These are phyloP conservation scores for Gamsiella multidivaricata DNA, from an alignment of 192 early-diverging fungal genomes.

Conservation along the genomic window DNA sequence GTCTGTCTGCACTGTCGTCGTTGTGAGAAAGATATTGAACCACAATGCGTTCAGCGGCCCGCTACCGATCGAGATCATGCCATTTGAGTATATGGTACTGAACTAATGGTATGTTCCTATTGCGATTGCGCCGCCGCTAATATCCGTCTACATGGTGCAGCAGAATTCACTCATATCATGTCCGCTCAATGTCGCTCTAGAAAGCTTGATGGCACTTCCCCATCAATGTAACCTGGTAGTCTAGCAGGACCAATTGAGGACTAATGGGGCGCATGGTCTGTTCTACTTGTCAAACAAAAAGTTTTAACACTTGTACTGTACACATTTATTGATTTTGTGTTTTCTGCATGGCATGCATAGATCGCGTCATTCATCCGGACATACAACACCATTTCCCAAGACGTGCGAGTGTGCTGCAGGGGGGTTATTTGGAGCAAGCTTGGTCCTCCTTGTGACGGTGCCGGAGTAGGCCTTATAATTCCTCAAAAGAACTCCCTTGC, in stretches of 20 bases:
- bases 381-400: slow-evolving; percentile 8
- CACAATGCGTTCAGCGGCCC: slow-evolving; percentile 32
- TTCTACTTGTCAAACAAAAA: no score
- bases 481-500: no score
- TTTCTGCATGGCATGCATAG: slow-evolving; percentile 3
- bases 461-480: not conserved
- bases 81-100: slow-evolving; percentile 29
- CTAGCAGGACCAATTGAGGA: no score
- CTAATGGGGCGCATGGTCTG: no score
- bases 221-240: slow-evolving; percentile 46
- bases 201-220: slow-evolving; percentile 17
- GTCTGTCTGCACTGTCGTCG: no score
- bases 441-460: not conserved
- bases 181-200: slow-evolving; percentile 23
- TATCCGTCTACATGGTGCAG: slow-evolving; percentile 32
- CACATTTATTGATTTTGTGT: not conserved
- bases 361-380: slow-evolving; percentile 39
- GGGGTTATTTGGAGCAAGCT: not conserved
- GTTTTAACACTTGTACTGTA: not conserved
- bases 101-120: slow-evolving; percentile 36
- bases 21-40: slow-evolving; percentile 13
- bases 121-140: slow-evolving; percentile 5
- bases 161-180: slow-evolving; percentile 24
- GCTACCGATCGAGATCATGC: slow-evolving; percentile 21
- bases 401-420: no score